Evolutionary conservation across 345 rosid genomes (phyloP), one percentile per base, ranked within the genome.

Genomic region (Ceriops tagal): DNA sequence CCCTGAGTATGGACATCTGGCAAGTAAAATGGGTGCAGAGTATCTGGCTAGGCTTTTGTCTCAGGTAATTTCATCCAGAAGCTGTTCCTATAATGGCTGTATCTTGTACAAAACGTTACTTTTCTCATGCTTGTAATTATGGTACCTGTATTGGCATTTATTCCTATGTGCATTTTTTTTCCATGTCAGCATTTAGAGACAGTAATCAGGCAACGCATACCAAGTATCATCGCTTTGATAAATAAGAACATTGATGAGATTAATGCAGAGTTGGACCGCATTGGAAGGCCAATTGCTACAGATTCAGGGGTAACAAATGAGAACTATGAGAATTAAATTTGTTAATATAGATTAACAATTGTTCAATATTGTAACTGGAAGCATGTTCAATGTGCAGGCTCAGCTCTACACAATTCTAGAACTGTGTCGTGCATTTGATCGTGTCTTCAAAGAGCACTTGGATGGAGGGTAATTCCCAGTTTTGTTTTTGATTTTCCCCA

Each of bases 371-470:
- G 66, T 70, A 71, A 67, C 60, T 60, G 53, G 64, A 66, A 32
- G 21, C 57, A 56, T 63, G 49, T 55, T 79, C 8, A 51, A 10
- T 67, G 63, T 76, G 35, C 85, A 95, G 99, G 99, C 98, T 71
- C 99, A 87, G 75, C 82, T 95, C 62, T 95, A 95, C 78, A 95
- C 95, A 26, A 95, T 95, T 74, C 84, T 95, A 78, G 98, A 90
- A 83, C 80, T 95, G 37, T 95, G 99, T 39, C 97, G 93, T 71
- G 99, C 97, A 46, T 95, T 95, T 86, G 99, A 95, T 65, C 96
- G 98, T 66, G 89, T 95, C 46, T 95, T 92, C 80, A 92, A 89
- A 85, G 98, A 95, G 75, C 99, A 95, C 73, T 85, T 95, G 82
- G 99, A 95, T 82, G 99, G 98, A 85, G 99, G 99, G 99, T 95